These are phyloP conservation scores for Hypholoma fasciculare DNA, from an alignment of 768 basidiomycete species.

Conservation along the genomic window DNA sequence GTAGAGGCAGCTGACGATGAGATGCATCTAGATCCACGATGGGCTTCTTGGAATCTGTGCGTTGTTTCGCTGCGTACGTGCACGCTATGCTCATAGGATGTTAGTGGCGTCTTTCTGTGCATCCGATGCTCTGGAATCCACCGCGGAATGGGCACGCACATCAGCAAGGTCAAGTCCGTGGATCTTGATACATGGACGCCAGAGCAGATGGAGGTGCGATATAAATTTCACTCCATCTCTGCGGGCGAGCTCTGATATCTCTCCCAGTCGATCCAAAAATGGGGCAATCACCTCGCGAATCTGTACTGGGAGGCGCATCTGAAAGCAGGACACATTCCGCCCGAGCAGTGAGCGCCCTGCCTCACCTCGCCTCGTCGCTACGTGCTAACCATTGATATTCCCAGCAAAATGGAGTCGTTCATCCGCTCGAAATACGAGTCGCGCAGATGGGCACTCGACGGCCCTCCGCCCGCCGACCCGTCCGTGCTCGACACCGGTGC, in stretches of 20 bases:
- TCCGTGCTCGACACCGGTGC: slow-evolving; percentile 62
- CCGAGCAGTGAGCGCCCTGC: slow-evolving; percentile 78
- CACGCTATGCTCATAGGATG: slow-evolving; percentile 5
- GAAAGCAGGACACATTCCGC: slow-evolving; percentile 86
- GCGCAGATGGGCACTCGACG: slow-evolving; percentile 91
- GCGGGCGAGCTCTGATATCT: background rate
- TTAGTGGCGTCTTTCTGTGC: slow-evolving; percentile 89
- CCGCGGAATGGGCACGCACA: slow-evolving; percentile 97
- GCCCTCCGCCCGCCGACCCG: slow-evolving; percentile 81
- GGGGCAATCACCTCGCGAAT: slow-evolving; percentile 94
- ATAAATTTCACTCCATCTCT: background rate
- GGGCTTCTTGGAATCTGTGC: slow-evolving; percentile 97
- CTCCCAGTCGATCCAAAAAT: slow-evolving; percentile 77
- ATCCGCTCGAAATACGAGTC: slow-evolving; percentile 97
- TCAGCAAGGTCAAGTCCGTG: slow-evolving; percentile 95
- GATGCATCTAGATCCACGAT: slow-evolving; percentile 75
- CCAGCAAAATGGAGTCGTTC: slow-evolving; percentile 98
- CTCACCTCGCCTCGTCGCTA: background rate
- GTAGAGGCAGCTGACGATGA: background rate
- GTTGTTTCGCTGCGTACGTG: slow-evolving; percentile 20
- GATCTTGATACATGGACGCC: slow-evolving; percentile 98
- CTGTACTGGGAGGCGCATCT: slow-evolving; percentile 97
- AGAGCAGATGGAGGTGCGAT: slow-evolving; percentile 89
- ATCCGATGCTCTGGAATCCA: slow-evolving; percentile 98
- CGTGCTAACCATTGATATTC: background rate